These are phyloP conservation scores for Beta macrorhiza DNA, from an alignment of 179 eudicot species.

Conservation along the genomic window DNA sequence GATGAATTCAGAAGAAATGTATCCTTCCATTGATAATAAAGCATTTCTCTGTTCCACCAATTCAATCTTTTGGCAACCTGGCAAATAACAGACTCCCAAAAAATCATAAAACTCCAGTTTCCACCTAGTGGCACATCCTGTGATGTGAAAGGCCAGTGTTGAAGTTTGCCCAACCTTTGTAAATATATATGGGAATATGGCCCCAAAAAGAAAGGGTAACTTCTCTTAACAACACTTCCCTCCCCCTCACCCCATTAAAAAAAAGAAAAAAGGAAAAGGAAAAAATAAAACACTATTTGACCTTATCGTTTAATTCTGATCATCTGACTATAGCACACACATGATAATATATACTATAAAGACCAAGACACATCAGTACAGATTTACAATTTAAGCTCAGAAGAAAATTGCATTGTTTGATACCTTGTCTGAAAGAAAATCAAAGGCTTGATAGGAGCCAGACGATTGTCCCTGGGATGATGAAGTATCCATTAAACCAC, in stretches of 20 bases:
- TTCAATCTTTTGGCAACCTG: background rate
- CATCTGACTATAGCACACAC: background rate
- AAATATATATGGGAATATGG: background rate
- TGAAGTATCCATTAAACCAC: slow-evolving; percentile 52
- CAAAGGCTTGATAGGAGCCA: slow-evolving; percentile 49
- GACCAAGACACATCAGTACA: background rate
- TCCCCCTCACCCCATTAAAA: background rate
- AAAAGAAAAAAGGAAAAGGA: too few species aligned
- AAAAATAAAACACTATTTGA: background rate
- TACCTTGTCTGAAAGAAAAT: slow-evolving; percentile 70
- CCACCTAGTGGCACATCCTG: background rate
- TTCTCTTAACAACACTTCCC: background rate
- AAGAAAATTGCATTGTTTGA: background rate
- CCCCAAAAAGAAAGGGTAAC: background rate
- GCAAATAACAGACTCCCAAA: background rate
- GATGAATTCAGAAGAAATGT: background rate
- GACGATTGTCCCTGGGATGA: slow-evolving; percentile 57
- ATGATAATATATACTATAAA: background rate
- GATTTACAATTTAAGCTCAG: background rate
- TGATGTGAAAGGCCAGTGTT: background rate
- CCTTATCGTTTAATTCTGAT: background rate
- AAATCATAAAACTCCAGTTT: background rate
- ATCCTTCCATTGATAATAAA: background rate
- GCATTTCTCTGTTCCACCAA: background rate
- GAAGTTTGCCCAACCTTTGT: background rate